A percentile compares a stretch with the other conserved stretches of the same genome.
Evolutionary conservation across 2,329 filamentous ascomycete species (phyloP).

Genomic region (Claviceps sp.): DNA sequence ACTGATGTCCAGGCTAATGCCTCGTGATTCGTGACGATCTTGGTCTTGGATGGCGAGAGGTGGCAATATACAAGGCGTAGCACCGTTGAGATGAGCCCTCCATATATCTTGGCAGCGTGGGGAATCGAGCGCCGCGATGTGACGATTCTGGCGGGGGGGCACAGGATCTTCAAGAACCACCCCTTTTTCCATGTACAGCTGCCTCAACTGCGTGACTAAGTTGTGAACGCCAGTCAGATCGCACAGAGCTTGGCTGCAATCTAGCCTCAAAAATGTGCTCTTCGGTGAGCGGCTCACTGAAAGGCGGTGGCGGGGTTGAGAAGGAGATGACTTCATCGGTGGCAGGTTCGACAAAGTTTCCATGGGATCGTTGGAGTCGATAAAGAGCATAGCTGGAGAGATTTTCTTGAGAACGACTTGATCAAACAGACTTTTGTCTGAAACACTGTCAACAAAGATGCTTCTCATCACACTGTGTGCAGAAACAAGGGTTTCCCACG

Average conservation of each 20-base stretch:
- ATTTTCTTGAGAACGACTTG: conserved; percentile 33
- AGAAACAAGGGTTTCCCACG: conserved; percentile 36
- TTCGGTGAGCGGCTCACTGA: conserved; percentile 32
- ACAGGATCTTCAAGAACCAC: conserved; percentile 14
- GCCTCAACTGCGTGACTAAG: conserved; percentile 33
- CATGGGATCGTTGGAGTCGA: conserved; percentile 28
- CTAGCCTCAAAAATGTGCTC: conserved; percentile 34
- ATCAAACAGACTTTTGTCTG: conserved; percentile 34
- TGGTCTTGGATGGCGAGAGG: conserved; percentile 18
- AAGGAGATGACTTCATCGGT: conserved; percentile 21
- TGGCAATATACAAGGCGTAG: conserved; percentile 33
- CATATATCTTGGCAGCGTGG: conserved; percentile 30
- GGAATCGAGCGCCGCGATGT: conserved; percentile 15
- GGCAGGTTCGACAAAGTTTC: conserved; percentile 28
- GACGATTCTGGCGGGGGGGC: conserved; percentile 14
- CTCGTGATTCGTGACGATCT: conserved; percentile 19
- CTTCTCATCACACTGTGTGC: conserved; percentile 33
- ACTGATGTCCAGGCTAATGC: conserved; percentile 27
- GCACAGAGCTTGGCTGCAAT: conserved; percentile 37
- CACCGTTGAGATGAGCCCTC: conserved; percentile 25
- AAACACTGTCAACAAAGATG: conserved; percentile 37
- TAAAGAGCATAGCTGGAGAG: conserved; percentile 39
- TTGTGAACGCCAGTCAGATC: conserved; percentile 33
- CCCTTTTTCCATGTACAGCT: conserved; percentile 26
- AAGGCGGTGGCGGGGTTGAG: conserved; percentile 34